Evolutionary conservation across 768 basidiomycete genomes (phyloP), one percentile per base, ranked within the genome.

Genomic region (Auricularia auricula-judae): DNA sequence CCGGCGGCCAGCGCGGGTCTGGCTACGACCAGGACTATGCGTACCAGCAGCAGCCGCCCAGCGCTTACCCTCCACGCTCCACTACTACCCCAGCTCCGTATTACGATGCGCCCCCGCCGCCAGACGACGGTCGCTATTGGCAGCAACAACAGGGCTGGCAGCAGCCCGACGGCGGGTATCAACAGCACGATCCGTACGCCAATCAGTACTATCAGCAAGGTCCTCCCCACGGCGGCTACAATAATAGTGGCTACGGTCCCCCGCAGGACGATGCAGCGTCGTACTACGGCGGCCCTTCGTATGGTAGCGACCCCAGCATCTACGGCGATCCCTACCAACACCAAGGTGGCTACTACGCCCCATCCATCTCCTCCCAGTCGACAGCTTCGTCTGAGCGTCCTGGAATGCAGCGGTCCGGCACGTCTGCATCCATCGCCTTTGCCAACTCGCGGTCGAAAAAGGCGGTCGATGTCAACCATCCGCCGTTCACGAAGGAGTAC

Each of bases 401-500:
- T 2, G 67, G 79, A 10, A 76, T 88, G 42, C 76, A 82, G 47
- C 84, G 87, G 29, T 80, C 83, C 2, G 83, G 79, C 51, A 87
- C 85, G 16, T 78, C 80, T 3, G 77, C 80, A 29, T 84, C 86
- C 2, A 81, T 86, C 21, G 72, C 77, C 39, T 80, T 80, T 21
- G 80, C 82, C n/a, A 82, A 84, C 4, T 78, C 81, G 63, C 88
- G 87, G n/a, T 66, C 65, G 75, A 85, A 82, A 65, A 92, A 91
- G 73, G 91, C 91, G 2, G 84, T 93, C 56, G 91, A 93, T 73
- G 78, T 93, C 44, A 82, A 88, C 0, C 67, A 67, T 23, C 91
- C 91, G 29, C 95, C 95, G 2, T 95, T 86, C 74, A 97, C 93
- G 18, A 95, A 93, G 72, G 88, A 94, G 70, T 97, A 95, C 72